These are phyloP conservation scores for Trematosphaeria pertusa DNA, from an alignment of 2,329 filamentous ascomycete species.

Conservation along the genomic window DNA sequence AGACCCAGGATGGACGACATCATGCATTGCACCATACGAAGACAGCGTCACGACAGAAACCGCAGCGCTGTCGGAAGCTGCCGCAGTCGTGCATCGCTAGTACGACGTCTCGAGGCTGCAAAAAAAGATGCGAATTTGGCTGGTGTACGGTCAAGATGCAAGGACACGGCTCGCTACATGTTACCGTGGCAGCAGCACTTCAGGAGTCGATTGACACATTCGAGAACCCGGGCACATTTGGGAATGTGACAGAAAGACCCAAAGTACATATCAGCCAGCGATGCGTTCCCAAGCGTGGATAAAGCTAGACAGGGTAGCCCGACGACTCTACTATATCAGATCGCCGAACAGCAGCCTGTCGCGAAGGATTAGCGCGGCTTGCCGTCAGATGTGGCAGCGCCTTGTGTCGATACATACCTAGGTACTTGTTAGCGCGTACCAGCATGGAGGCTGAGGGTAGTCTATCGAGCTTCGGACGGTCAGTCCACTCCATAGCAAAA, in stretches of 20 bases:
- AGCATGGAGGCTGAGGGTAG: constrained; percentile 57
- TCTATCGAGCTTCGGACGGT: constrained; percentile 44
- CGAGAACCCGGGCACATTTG: constrained; percentile 14
- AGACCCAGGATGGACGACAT: too few species aligned
- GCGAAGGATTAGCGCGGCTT: constrained; percentile 42
- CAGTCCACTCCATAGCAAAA: constrained; percentile 77
- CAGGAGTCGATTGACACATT: constrained; percentile 1
- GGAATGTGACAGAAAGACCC: too few species aligned
- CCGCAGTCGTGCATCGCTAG: too few species aligned
- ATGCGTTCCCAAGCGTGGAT: constrained; percentile 32
- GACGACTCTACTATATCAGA: constrained; percentile 41
- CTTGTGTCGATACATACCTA: constrained; percentile 69
- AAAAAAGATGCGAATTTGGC: too few species aligned
- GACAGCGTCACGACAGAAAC: too few species aligned
- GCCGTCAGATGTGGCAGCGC: constrained; percentile 61
- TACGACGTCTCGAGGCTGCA: too few species aligned
- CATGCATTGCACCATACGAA: too few species aligned
- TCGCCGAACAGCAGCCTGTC: constrained; percentile 40
- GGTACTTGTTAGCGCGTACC: constrained; percentile 69
- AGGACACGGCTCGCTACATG: too few species aligned
- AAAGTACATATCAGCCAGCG: constrained; percentile 31
- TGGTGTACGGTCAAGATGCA: too few species aligned
- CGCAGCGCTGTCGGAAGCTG: too few species aligned
- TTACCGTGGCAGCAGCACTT: not conserved
- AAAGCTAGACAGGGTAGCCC: constrained; percentile 38